Base-by-base conservation (phyloP, 2,329 filamentous ascomycete species). In the Claviceps paspali region DNA sequence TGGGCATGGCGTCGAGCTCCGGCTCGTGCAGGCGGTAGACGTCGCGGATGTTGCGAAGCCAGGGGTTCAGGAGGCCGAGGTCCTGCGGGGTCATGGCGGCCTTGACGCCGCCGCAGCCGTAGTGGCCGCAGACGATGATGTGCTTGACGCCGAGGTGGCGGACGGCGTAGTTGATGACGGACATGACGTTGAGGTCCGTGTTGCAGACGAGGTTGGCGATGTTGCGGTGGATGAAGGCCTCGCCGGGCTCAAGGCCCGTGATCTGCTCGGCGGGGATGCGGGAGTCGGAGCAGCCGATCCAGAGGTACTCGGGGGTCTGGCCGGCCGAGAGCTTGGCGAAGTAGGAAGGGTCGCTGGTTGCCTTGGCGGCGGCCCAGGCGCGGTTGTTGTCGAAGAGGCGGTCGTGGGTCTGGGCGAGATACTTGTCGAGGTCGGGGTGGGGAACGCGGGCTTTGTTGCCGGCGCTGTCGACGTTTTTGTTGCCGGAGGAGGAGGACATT, bases 221-320 rank as follows among this genome's bases (percentile, higher is more conserved):
- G 54, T 95, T 94, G 60, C 87, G 82, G 68, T 93, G 85, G 47
- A 92, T 80, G 59, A 94, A 95, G 50, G 88, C 80, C 60, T 94
- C 84, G 48, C 86, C 86, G n/a, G 86, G 83, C 52, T 81, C 68
- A 39, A 88, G 72, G 46, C 82, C 79, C 33, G 85, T 76, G 56
- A 95, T 77, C 52, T 82, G 82, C 52, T 87, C 88, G 50, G 88
- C 86, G n/a, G 87, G 87, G 54, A 88, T 83, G 47, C 87, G 82
- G 29, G 79, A 85, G 66, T 94, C 86, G 59, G 80, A 80, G 68
- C 86, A 95, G 34, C 87, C 86, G 52, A 94, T 83, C 83, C 85
- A 94, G 38, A 83, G 70, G 57, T 82, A 82, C 50, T 82, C 76
- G 38, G 79, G 79, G 12, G 60, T 61, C 60, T 83, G 79, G 32